A percentile compares a stretch with the other conserved stretches of the same genome.
These are phyloP conservation scores for Coniochaeta ligniaria DNA, from an alignment of 2,329 filamentous ascomycete genomes.

Conservation along the genomic window DNA sequence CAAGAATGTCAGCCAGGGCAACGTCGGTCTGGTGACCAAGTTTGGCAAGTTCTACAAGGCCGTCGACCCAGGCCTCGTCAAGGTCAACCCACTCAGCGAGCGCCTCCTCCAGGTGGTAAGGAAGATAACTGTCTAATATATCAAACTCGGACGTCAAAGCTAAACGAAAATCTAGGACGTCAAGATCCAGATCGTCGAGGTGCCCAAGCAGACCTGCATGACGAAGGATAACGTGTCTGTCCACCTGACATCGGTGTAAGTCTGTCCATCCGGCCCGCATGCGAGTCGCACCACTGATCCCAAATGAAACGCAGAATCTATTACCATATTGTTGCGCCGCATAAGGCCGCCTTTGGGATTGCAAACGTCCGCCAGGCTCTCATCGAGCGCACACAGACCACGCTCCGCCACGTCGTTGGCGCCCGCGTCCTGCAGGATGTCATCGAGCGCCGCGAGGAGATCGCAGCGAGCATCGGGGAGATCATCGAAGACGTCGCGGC, in stretches of 20 bases:
- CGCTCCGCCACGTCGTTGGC: conserved; percentile 91
- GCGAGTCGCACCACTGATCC: too few relatives aligned
- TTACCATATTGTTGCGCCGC: conserved; percentile 92
- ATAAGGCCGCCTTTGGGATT: conserved; percentile 97
- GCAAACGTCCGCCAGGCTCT: conserved; percentile 92
- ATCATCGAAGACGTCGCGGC: conserved; percentile 94
- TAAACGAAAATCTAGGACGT: conserved; percentile 34
- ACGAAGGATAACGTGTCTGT: conserved; percentile 98
- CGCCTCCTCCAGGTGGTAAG: conserved; percentile 70
- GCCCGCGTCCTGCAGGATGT: conserved; percentile 95
- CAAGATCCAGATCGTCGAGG: conserved; percentile 97
- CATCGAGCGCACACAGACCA: conserved; percentile 95
- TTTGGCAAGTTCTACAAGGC: conserved; percentile 94
- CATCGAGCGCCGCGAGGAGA: conserved; percentile 95
- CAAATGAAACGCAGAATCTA: too few relatives aligned
- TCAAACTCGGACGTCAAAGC: too few relatives aligned
- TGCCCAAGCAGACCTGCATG: conserved; percentile 96
- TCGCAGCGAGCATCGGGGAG: conserved; percentile 89
- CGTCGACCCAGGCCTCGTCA: conserved; percentile 92
- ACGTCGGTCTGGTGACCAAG: conserved; percentile 91
- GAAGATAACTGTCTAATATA: conserved; percentile 27
- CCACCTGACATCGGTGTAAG: conserved; percentile 88
- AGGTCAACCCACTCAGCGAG: conserved; percentile 94
- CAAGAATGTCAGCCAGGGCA: conserved; percentile 85
- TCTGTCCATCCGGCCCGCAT: too few relatives aligned